Percentiles rank a stretch among this genome's conserved stretches.
Evolutionary conservation across 1,284 basidiomycete genomes (phyloP).

Genomic region (Crocinoboletus sp.): DNA sequence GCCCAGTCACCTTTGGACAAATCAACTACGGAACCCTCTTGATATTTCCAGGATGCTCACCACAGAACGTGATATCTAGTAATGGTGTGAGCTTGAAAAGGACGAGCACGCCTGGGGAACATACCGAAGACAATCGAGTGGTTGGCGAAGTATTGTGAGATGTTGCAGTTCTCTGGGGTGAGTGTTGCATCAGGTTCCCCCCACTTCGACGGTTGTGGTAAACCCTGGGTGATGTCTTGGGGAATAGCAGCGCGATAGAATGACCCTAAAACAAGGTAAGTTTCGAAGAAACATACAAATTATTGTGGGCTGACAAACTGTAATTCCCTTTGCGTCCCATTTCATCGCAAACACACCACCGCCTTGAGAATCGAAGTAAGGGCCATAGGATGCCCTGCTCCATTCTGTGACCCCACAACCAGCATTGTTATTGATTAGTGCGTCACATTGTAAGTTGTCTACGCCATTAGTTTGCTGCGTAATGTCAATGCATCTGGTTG

Average conservation of each 20-base stretch:
- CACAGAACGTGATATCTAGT: conserved; percentile 78
- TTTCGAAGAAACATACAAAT: conserved; percentile 1
- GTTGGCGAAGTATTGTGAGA: conserved; percentile 49
- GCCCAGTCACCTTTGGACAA: conserved; percentile 69
- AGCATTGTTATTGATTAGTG: conserved; percentile 38
- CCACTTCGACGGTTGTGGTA: conserved; percentile 47
- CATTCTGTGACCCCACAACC: conserved; percentile 59
- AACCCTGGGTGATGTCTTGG: conserved; percentile 42
- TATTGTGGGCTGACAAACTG: conserved; percentile 45
- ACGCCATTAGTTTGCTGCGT: conserved; percentile 33
- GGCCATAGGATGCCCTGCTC: conserved; percentile 54
- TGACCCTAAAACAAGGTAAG: conserved; percentile 41
- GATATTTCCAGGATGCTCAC: conserved; percentile 32
- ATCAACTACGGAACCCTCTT: conserved; percentile 5
- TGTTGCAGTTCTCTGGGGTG: conserved; percentile 42
- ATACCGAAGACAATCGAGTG: conserved; percentile 62
- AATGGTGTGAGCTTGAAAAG: conserved; percentile 11
- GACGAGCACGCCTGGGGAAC: conserved; percentile 9
- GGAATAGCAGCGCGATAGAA: conserved; percentile 59
- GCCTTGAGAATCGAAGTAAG: conserved; percentile 50
- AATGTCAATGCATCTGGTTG: conserved; percentile 6
- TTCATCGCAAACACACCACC: conserved; percentile 64
- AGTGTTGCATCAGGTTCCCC: conserved; percentile 48
- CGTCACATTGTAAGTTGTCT: conserved; percentile 43
- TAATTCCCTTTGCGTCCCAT: conserved; percentile 53